phyloP scores from a whole-genome alignment of 257 asterid species.

The Nicotiana benthamiana region DNA sequence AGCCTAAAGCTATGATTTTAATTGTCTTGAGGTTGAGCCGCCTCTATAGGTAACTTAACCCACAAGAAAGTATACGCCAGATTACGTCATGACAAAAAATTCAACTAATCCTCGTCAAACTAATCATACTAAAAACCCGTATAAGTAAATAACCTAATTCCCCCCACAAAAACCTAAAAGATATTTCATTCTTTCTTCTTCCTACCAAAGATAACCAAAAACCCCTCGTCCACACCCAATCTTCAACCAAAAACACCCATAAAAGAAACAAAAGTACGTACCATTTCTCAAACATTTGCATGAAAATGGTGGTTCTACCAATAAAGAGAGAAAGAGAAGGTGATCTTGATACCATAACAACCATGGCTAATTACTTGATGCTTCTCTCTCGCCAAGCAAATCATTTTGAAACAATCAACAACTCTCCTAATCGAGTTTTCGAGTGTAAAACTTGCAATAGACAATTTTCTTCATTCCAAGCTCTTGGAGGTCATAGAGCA shows the following conservation, averaged over 20 bases:
- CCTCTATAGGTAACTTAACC: too few species aligned
- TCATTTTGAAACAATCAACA: neutral
- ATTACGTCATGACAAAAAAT: constrained; percentile 9
- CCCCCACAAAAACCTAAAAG: neutral
- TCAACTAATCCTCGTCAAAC: constrained; percentile 23
- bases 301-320: constrained; percentile 9
- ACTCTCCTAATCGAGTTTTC: constrained; percentile 26
- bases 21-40: too few species aligned
- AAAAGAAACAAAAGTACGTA: neutral
- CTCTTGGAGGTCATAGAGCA: constrained; percentile 79
- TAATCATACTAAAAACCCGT: constrained; percentile 5
- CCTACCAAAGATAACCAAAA: neutral
- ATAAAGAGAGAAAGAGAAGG: constrained; percentile 31
- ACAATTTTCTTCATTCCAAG: constrained; percentile 64
- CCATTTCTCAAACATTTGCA: neutral
- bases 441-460: constrained; percentile 62
- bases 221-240: neutral
- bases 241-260: neutral
- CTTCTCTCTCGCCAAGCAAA: constrained; percentile 22
- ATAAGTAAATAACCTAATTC: constrained; percentile 1
- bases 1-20: too few species aligned
- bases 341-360: constrained; percentile 13
- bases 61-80: constrained; percentile 12
- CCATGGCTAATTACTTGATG: constrained; percentile 41
- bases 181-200: neutral